Evolutionary conservation across 148 eudicot genomes (phyloP), one percentile per base, ranked within the genome.

Genomic region (Cornus controversa): DNA sequence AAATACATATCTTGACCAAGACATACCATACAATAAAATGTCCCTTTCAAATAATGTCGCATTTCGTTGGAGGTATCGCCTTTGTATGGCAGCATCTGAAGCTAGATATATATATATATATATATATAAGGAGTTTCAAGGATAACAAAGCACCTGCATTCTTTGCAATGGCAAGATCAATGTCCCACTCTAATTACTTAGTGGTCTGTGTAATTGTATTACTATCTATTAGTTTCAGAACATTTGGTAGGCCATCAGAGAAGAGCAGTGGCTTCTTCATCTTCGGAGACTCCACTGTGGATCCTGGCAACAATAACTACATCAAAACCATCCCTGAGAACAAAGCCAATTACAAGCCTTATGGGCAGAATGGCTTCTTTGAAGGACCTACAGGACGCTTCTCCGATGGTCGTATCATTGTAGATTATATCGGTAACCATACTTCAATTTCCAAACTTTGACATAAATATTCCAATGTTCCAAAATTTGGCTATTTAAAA

Each of bases 241-340:
- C 57, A 50, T 50, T 50, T 50, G 57, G 57, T 50, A 50, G 57
- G 2, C 20, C 57, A 50, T 16, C 7, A 20, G 57, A 50, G 57
- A 13, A 13, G 57, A 50, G 4, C 15, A 25, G 67, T 25, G 64
- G 71, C 25, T 76, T 83, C n/a, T 83, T 83, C 68, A 73, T 83
- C 10, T 76, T 79, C 16, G 85, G 85, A 8, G 82, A 79, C 45
- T 79, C 85, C 0, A 47, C 83, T 1, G 83, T 83, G 13, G 86
- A 83, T 74, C 67, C 83, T 6, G 86, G 86, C 40, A 83, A 83
- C 78, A 83, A 83, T 47, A 77, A 83, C 34, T 83, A 75, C 74
- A 83, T 83, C 70, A 57, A 73, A 5, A 83, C 86, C 42, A 69
- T 58, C 0, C 78, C 80, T 6, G 83, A 83, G 24, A 76, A 83